Evolutionary conservation across 805 yeast genomes (phyloP).

Genomic region (Ogataea trehalophila): DNA sequence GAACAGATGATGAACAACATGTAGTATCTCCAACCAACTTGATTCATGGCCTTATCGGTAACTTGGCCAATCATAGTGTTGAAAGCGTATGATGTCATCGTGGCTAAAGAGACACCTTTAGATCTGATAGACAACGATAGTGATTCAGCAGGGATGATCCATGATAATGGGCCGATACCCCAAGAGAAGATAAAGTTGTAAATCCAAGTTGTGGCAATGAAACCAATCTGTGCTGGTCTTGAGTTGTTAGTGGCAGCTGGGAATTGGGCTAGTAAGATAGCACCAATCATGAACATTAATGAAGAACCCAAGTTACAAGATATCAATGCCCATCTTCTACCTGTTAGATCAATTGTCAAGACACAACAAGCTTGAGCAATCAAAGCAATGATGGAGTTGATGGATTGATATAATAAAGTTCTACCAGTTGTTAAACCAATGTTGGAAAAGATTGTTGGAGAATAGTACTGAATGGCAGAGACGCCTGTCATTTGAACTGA

Average conservation of each 20-base stretch:
- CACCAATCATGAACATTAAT: conserved; percentile 18
- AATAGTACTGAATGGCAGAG: conserved; percentile 44
- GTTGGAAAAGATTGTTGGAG: conserved; percentile 40
- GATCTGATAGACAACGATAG: conserved; percentile 62
- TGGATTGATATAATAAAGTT: conserved; percentile 21
- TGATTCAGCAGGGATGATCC: conserved; percentile 48
- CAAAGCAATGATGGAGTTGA: conserved; percentile 24
- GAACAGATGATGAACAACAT: conserved; percentile 44
- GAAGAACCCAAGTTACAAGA: conserved; percentile 9
- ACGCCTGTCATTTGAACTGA: conserved; percentile 35
- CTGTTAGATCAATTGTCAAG: conserved; percentile 18
- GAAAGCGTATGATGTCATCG: conserved; percentile 30
- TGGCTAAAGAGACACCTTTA: conserved; percentile 53
- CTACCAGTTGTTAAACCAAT: conserved; percentile 37
- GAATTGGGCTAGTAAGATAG: conserved; percentile 19
- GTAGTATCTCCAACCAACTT: conserved; percentile 59
- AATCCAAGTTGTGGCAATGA: conserved; percentile 27
- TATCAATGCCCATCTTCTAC: conserved; percentile 21
- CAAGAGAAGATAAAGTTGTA: conserved; percentile 23
- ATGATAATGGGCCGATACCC: conserved; percentile 33
- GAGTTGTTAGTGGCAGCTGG: conserved; percentile 17
- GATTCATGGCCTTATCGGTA: conserved; percentile 48
- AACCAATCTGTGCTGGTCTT: conserved; percentile 24
- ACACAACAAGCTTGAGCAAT: conserved; percentile 19
- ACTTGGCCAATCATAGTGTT: conserved; percentile 34